Evolutionary conservation across 495 filamentous ascomycete species (phyloP).

Genomic region (Eremomyces bilateralis): DNA sequence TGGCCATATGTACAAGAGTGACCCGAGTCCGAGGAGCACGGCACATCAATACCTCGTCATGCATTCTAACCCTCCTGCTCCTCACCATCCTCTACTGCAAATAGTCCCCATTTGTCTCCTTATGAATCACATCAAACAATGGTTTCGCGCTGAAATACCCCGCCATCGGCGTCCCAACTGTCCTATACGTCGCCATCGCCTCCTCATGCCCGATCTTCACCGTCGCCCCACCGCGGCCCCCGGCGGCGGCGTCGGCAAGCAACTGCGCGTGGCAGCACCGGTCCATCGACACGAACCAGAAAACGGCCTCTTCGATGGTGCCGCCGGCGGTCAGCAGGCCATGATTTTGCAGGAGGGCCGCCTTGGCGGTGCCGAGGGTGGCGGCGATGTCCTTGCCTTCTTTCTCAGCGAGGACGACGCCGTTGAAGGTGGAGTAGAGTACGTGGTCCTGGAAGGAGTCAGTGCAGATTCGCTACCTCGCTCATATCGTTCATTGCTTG

Average conservation of each 20-base stretch:
- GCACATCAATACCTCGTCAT: no score
- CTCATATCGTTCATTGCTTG: no score
- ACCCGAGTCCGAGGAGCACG: no score
- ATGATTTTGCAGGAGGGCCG: slow-evolving; percentile 50
- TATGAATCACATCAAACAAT: slow-evolving; percentile 50
- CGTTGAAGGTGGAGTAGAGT: slow-evolving; percentile 45
- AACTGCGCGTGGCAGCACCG: slow-evolving; percentile 59
- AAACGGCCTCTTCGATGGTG: slow-evolving; percentile 29
- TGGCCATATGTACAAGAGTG: no score
- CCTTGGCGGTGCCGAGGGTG: slow-evolving; percentile 45
- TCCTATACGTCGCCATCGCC: slow-evolving; percentile 42
- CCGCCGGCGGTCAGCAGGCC: slow-evolving; percentile 28
- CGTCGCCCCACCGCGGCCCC: slow-evolving; percentile 37
- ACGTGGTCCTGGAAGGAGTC: slow-evolving; percentile 29
- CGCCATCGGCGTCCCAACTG: slow-evolving; percentile 35
- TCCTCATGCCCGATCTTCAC: slow-evolving; percentile 47
- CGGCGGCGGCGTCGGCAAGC: slow-evolving; percentile 52
- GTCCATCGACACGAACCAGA: slow-evolving; percentile 57
- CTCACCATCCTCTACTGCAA: slow-evolving; percentile 24
- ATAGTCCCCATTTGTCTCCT: slow-evolving; percentile 38
- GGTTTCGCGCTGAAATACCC: slow-evolving; percentile 57
- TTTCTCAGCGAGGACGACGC: slow-evolving; percentile 46
- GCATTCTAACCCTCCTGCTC: no score
- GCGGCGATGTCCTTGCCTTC: slow-evolving; percentile 47
- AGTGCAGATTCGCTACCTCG: background rate